Evolutionary conservation across 2,329 filamentous ascomycete genomes (phyloP), one percentile per base, ranked within the genome.

Genomic region (Conoideocrella luteorostrata): DNA sequence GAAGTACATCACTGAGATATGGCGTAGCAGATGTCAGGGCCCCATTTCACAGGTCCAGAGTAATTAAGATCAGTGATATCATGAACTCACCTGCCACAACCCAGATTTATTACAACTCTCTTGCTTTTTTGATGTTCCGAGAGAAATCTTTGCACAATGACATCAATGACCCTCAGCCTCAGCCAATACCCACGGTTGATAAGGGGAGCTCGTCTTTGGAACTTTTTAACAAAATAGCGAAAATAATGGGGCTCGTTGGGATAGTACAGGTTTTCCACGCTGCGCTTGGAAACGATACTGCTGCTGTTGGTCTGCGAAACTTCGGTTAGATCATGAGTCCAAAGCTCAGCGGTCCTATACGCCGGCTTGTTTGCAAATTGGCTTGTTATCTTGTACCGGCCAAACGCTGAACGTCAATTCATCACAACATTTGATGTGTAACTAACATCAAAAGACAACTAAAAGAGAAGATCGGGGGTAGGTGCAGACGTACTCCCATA

Each of bases 181-280:
- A 96, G 68, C 78, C 88, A 88, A 58, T 95, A 95, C 39, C 88
- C 88, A 36, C 90, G 78, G 62, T 95, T 95, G 57, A 95, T 93
- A 41, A 95, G 71, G 1, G 91, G 89, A n/a, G 88, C 82, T 38
- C 90, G 75, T 47, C 88, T 75, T 62, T 88, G 82, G 52, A 86
- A 85, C 61, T 90, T 94, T 52, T 78, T 82, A 26, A 95, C 88
- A 63, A 96, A 96, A 58, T 88, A 84, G 37, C 86, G 83, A 54
- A 93, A 91, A 68, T 87, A 95, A 60, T 94, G 86, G 22, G 85
- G 78, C 56, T 94, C 81, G 48, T 79, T 56, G 13, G 84, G 74
- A 58, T 86, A 84, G 63, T 96, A 96, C 12, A 95, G 70, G 53
- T 83, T 83, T 59, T 95, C 89, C n/a, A 96, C 90, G 55, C 88